Evolutionary conservation across 1,139 yeast genomes (phyloP).

Genomic region (Suhomyces anneliseae): DNA sequence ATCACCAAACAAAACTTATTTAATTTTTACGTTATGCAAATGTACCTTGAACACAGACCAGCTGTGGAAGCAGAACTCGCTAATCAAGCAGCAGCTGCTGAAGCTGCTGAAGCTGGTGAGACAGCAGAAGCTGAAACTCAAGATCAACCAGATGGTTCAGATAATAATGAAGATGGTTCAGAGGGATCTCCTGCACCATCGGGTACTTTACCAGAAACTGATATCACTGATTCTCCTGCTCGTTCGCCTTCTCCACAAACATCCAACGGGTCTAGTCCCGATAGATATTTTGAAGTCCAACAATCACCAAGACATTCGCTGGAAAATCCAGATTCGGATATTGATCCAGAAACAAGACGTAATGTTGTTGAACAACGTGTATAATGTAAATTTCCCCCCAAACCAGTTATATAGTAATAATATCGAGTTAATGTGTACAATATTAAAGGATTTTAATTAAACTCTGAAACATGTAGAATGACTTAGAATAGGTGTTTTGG

Average conservation of each 20-base stretch:
- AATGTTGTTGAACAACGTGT: conserved; percentile 32
- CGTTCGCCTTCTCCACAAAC: background rate
- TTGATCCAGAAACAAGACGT: conserved; percentile 13
- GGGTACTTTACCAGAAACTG: background rate
- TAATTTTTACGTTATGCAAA: conserved; percentile 51
- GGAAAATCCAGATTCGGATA: background rate
- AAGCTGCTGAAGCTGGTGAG: background rate
- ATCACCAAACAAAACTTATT: conserved; percentile 46
- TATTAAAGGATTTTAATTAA: background rate
- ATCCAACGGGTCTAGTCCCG: background rate
- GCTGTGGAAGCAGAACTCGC: background rate
- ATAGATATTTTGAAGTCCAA: background rate
- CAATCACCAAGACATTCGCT: background rate
- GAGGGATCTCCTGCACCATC: background rate
- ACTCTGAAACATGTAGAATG: too few species aligned
- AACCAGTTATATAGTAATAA: background rate
- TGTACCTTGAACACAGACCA: conserved; percentile 24
- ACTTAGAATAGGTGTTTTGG: too few species aligned
- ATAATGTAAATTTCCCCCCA: conserved; percentile 8
- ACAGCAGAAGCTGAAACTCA: background rate
- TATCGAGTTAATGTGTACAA: background rate
- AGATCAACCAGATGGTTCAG: background rate
- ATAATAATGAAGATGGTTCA: background rate
- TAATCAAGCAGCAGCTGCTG: background rate
- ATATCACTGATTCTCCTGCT: background rate